Evolutionary conservation across 1,284 basidiomycete species (phyloP).

Genomic region (Peniophora sp.): DNA sequence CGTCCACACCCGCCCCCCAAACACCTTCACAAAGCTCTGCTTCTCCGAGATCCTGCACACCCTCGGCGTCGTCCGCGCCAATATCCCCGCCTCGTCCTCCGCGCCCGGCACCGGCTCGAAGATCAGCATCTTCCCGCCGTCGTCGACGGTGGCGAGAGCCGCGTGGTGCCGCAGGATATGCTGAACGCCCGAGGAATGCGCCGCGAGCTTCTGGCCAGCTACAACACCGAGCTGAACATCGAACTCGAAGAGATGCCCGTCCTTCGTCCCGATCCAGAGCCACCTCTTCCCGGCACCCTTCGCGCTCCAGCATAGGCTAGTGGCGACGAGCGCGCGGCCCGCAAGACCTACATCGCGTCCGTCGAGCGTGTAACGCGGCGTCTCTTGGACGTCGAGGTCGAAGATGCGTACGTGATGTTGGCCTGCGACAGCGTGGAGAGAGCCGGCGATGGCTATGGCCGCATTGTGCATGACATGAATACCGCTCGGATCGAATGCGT

Average conservation of each 20-base stretch:
- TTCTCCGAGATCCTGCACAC: conserved; percentile 74
- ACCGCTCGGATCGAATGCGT: conserved; percentile 35
- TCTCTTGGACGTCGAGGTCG: conserved; percentile 41
- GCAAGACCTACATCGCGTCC: conserved; percentile 45
- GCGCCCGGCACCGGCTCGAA: conserved; percentile 42
- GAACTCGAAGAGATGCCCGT: conserved; percentile 79
- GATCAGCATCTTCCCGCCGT: conserved; percentile 73
- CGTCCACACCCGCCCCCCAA: conserved; percentile 79
- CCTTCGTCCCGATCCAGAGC: conserved; percentile 87
- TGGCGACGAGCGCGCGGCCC: conserved; percentile 63
- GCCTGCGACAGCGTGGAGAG: conserved; percentile 53
- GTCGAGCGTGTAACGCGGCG: conserved; percentile 48
- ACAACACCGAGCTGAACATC: conserved; percentile 59
- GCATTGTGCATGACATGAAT: conserved; percentile 52
- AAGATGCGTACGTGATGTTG: conserved; percentile 61
- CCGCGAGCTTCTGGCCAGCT: conserved; percentile 45
- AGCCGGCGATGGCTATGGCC: conserved; percentile 52
- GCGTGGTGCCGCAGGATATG: conserved; percentile 66
- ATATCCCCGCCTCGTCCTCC: conserved; percentile 22
- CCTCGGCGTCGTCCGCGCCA: conserved; percentile 43
- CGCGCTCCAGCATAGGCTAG: conserved; percentile 69
- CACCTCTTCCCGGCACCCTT: conserved; percentile 25
- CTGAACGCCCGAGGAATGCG: conserved; percentile 61
- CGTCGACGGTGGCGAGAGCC: conserved; percentile 75
- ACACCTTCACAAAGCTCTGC: conserved; percentile 67